Evolutionary conservation across 768 basidiomycete genomes (phyloP).

Genomic region (Stropharia rugosoannulata): DNA sequence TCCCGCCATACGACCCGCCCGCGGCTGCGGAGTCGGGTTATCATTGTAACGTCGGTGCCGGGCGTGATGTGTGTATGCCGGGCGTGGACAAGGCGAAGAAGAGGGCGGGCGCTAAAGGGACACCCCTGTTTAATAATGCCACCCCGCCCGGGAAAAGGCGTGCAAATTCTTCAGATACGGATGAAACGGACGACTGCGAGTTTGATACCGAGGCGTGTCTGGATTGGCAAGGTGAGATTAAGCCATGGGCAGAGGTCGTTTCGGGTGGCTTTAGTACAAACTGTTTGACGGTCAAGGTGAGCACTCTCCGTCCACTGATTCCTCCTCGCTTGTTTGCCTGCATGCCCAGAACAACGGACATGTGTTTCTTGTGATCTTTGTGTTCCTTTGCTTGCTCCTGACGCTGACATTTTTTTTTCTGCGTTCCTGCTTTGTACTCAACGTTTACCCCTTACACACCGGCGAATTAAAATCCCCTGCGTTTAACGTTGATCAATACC

Average conservation of each 20-base stretch:
- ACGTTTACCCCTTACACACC: neutral
- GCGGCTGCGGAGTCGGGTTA: neutral
- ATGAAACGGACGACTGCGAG: conserved; percentile 5
- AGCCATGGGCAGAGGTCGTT: conserved; percentile 35
- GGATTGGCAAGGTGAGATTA: conserved; percentile 57
- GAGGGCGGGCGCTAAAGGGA: neutral
- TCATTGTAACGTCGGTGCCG: conserved; percentile 2
- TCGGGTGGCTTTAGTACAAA: conserved; percentile 44
- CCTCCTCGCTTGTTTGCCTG: neutral
- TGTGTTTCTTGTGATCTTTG: no score
- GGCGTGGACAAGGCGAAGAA: neutral
- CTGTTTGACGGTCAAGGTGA: conserved; percentile 50
- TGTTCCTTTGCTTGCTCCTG: neutral
- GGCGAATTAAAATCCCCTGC: no score
- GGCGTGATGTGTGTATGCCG: conserved; percentile 11
- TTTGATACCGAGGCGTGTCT: conserved; percentile 29
- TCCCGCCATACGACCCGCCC: conserved; percentile 23
- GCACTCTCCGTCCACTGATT: conserved; percentile 10
- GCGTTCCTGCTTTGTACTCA: neutral
- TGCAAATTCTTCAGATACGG: conserved; percentile 1
- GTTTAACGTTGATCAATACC: neutral
- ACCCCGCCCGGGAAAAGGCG: conserved; percentile 1
- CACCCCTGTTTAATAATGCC: neutral
- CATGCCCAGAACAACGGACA: neutral
- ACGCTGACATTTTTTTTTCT: neutral